Base-by-base conservation (phyloP, 352 stramenopile genomes). In the Phytophthora cajani region DNA sequence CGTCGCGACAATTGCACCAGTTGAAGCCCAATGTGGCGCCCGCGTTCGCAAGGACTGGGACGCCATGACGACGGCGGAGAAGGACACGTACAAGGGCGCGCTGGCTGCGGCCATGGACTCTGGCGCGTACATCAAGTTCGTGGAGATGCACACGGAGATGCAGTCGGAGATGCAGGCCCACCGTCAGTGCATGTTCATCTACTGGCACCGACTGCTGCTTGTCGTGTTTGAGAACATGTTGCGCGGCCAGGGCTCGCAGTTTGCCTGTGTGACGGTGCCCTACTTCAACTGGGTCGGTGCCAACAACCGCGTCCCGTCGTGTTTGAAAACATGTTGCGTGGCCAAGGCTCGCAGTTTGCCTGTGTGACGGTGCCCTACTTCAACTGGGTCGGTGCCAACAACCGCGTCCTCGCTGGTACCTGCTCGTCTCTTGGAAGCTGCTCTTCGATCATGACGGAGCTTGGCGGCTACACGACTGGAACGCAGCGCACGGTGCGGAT, bases 201-300 rank as follows among this genome's bases (percentile, higher is more conserved):
- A 92, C 75, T 96, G 89, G 89, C 87, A 95, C 55, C 85, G 87
- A 14, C 65, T 81, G 1, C 75, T 94, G 6, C 75, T 96, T 0
- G 40, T 84, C 0, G 82, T 42, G 1, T 96, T 91, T 55, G 89
- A 96, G 64, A 96, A 95, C 71, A 94, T 96, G 86, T 72, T 23
- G 21, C 89, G 88, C 17, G 77, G 63, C 0, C 81, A 92, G 62
- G 82, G 78, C 12, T 2, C 65, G 0, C 44, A 69, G 9, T 95
- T 79, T 42, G 84, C 75, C n/a, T n/a, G n/a, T 63, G 73, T 95
- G 53, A 95, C 89, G 17, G 49, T 96, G 12, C 89, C 88, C 8
- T 94, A 94, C 65, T 94, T 85, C 66, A 89, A 96, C 65, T 92
- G 80, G n/a, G n/a, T n/a, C n/a, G n/a, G n/a, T n/a, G n/a, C n/a